Evolutionary conservation across 2,329 filamentous ascomycete species (phyloP), one percentile per base, ranked within the genome.

Genomic region (Conoideocrella luteorostrata): DNA sequence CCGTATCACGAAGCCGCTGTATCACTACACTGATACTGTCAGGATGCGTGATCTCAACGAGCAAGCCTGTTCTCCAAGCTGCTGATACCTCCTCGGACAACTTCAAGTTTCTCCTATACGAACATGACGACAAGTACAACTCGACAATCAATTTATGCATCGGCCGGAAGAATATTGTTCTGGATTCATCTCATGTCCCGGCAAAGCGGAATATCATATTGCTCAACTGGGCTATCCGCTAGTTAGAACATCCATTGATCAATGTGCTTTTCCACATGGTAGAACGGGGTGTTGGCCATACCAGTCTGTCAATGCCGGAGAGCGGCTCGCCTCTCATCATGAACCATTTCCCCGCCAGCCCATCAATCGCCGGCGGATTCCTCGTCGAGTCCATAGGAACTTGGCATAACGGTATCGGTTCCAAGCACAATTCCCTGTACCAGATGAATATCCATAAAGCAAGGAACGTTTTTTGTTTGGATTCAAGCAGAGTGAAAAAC

Each of bases 351-450:
- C 48, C 50, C 32, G 65, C 64, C 41, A 65, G 62, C 37, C 71
- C 71, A 26, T 69, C 65, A 36, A 63, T 65, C 29, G 74, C 67
- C 11, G 67, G 74, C 21, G 70, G 71, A 28, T 53, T 69, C 3
- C 57, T 73, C 4, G 57, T 71, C 30, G 68, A 74, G 50, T 65
- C 65, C 21, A 56, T 60, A 4, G 68, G 69, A 4, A 71, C 67
- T 24, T 78, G 74, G 75, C 58, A 78, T 38, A 61, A 72, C 38
- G 74, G 72, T 22, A 73, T 71, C 3, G 67, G 67, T 1, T 70
- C 68, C 21, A 75, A 78, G 55, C 75, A 78, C 56, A 59, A 57
- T 37, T 63, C 66, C 5, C 56, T 78, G 26, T 78, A 78, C 56
- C 69, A 78, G 50, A 74, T 75, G 55, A 69, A 74, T 39, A 61